phyloP scores from a whole-genome alignment of 2,329 filamentous ascomycete species.

The Lasiodiplodia citricola region DNA sequence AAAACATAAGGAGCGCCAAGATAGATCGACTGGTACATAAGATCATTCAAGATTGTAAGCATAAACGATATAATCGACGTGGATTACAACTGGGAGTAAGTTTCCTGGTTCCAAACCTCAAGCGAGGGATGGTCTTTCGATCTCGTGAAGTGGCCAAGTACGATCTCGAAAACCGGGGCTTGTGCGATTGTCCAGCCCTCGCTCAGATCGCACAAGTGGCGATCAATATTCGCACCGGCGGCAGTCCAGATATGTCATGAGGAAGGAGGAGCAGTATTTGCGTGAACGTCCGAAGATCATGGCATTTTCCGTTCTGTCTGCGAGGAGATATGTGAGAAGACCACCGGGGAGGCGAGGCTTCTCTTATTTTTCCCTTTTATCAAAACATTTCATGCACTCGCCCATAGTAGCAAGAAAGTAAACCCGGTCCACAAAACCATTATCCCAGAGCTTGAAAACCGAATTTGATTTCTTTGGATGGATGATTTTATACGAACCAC shows the following conservation, averaged over 20 bases:
- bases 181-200: neutral
- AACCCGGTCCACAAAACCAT: conserved; percentile 22
- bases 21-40: neutral
- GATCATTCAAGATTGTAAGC: neutral
- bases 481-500: conserved; percentile 19
- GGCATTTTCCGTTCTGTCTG: conserved; percentile 27
- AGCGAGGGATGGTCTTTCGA: neutral
- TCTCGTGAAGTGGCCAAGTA: neutral
- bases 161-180: neutral
- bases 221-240: neutral
- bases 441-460: conserved; percentile 23
- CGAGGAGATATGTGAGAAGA: conserved; percentile 15
- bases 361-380: neutral
- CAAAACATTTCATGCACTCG: conserved; percentile 14
- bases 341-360: conserved; percentile 1
- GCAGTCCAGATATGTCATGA: neutral
- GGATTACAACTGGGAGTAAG: neutral
- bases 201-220: neutral
- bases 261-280: neutral
- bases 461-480: conserved; percentile 12
- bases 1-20: neutral
- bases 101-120: neutral
- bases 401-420: neutral
- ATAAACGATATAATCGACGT: neutral
- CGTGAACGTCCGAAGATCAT: conserved; percentile 23